Evolutionary conservation across 345 rosid species (phyloP).

Genomic region (Crucihimalaya himalaica): DNA sequence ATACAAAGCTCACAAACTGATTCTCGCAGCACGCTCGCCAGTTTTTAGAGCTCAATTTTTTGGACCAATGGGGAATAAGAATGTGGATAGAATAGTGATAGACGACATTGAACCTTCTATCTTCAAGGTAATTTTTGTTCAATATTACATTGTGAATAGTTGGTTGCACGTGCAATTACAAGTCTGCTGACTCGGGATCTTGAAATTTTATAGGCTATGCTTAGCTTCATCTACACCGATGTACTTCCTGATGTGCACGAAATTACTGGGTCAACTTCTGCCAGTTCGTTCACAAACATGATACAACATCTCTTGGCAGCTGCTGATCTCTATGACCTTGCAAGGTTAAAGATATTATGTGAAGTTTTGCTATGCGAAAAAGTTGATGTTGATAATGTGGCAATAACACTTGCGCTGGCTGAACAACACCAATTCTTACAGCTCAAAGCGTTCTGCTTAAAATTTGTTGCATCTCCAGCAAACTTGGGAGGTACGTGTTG

Average conservation of each 20-base stretch:
- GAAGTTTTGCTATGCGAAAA: slow-evolving; percentile 84
- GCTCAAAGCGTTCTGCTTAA: slow-evolving; percentile 78
- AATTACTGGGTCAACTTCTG: slow-evolving; percentile 62
- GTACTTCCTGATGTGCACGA: slow-evolving; percentile 73
- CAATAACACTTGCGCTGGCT: slow-evolving; percentile 89
- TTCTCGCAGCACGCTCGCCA: slow-evolving; percentile 92
- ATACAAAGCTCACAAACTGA: slow-evolving; percentile 79
- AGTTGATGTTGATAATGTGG: slow-evolving; percentile 74
- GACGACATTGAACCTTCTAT: slow-evolving; percentile 80
- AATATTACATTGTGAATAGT: background rate
- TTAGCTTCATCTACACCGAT: slow-evolving; percentile 80
- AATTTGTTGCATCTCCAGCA: slow-evolving; percentile 73
- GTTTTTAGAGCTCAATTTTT: slow-evolving; percentile 93
- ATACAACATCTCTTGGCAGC: slow-evolving; percentile 90
- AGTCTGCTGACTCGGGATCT: slow-evolving; percentile 18
- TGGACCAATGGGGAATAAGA: slow-evolving; percentile 79
- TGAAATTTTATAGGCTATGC: slow-evolving; percentile 70
- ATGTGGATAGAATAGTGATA: slow-evolving; percentile 54
- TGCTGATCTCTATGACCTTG: slow-evolving; percentile 85
- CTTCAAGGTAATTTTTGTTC: slow-evolving; percentile 64
- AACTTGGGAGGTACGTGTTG: slow-evolving; percentile 82
- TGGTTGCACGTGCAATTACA: background rate
- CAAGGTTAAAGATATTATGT: slow-evolving; percentile 71
- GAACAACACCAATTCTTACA: slow-evolving; percentile 87
- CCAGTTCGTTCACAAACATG: slow-evolving; percentile 66